Conservation (phyloP, 2,329 filamentous ascomycete genomes). For the Beauveria sp. region DNA sequence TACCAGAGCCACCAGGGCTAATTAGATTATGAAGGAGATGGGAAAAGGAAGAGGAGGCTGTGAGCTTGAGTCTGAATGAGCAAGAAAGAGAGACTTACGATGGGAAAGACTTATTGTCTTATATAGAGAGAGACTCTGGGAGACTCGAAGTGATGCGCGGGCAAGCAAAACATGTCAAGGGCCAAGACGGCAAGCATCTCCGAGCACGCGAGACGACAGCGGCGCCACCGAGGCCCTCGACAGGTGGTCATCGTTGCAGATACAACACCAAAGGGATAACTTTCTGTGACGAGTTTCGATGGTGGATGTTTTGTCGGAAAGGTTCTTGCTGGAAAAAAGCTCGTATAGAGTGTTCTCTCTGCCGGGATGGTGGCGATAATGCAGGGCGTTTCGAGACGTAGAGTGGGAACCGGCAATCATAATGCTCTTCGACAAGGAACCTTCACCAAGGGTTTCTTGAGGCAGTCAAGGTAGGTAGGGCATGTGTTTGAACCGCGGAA, state of each 20-base stretch:
- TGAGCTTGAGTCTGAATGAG: slow-evolving; percentile 5
- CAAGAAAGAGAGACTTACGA: neutral
- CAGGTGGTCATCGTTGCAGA: neutral
- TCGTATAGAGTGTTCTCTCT: neutral
- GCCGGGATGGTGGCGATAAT: neutral
- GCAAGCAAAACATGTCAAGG: neutral
- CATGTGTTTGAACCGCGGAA: neutral
- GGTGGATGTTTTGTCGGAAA: neutral
- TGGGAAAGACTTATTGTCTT: neutral
- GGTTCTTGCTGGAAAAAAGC: neutral
- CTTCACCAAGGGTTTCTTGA: too few relatives aligned
- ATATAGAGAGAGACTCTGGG: neutral
- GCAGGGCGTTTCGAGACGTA: neutral
- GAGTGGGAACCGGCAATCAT: neutral
- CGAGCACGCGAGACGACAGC: neutral
- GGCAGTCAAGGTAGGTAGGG: neutral
- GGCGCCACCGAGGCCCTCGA: neutral
- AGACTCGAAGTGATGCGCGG: neutral
- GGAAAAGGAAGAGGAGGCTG: neutral
- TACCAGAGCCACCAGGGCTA: slow-evolving; percentile 12
- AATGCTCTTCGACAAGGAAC: too few relatives aligned
- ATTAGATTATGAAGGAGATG: neutral
- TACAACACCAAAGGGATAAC: neutral
- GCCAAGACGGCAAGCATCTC: neutral
- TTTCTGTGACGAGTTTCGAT: slow-evolving; percentile 7